Percentiles rank a stretch among this genome's conserved stretches.
Conservation (phyloP, 345 rosid genomes). For the Isatis tinctoria region DNA sequence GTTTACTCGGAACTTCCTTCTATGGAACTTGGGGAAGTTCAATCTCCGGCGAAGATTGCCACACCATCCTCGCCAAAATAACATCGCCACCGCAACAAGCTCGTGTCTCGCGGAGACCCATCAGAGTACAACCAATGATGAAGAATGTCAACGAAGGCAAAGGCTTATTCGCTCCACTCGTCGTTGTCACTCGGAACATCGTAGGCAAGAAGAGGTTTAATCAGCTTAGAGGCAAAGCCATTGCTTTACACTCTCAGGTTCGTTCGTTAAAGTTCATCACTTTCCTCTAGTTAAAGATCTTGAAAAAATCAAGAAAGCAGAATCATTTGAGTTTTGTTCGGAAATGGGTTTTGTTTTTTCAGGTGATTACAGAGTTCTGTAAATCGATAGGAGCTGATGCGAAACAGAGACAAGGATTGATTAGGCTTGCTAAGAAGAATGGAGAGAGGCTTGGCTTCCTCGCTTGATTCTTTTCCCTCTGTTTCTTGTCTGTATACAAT, state of each 20-base stretch:
- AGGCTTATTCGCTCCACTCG: constrained; percentile 82
- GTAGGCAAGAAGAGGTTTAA: constrained; percentile 86
- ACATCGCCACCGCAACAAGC: constrained; percentile 35
- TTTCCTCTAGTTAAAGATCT: not conserved
- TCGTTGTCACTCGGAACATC: constrained; percentile 63
- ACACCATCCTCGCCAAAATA: constrained; percentile 30
- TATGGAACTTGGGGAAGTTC: constrained; percentile 54
- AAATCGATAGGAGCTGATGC: constrained; percentile 95
- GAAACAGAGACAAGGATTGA: constrained; percentile 94
- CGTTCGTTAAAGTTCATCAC: not conserved
- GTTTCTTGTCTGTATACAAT: not conserved
- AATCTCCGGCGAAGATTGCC: constrained; percentile 48
- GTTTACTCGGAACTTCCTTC: constrained; percentile 39
- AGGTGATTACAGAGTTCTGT: constrained; percentile 96
- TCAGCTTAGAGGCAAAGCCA: constrained; percentile 94
- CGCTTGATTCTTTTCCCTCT: constrained; percentile 38
- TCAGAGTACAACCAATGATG: constrained; percentile 60
- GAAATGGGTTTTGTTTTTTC: not conserved
- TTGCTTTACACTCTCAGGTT: constrained; percentile 97
- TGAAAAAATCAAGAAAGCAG: not conserved
- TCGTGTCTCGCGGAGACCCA: constrained; percentile 40
- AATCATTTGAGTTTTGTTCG: not conserved
- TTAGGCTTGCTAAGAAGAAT: constrained; percentile 94
- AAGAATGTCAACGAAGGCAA: constrained; percentile 93
- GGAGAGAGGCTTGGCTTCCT: constrained; percentile 96